Conservation (phyloP, 345 rosid species). For the Melaleuca alternifolia region DNA sequence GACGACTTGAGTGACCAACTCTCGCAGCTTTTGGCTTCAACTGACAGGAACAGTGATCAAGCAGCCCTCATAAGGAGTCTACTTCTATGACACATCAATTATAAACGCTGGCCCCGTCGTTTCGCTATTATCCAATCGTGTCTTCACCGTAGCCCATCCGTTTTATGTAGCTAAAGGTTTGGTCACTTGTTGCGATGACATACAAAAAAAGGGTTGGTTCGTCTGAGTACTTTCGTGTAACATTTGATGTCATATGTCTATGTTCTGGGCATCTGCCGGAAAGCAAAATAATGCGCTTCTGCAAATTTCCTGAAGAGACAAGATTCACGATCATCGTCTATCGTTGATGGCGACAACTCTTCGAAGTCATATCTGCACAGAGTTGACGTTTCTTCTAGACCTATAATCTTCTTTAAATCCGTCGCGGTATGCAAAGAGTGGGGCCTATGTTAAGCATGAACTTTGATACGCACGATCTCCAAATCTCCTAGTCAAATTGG, state of each 20-base stretch:
- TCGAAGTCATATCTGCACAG: background rate
- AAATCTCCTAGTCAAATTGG: background rate
- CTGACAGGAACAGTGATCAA: conserved; percentile 52
- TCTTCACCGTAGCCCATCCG: background rate
- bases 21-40: conserved; percentile 63
- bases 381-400: background rate
- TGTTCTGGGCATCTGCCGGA: background rate
- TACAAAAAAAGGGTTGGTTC: background rate
- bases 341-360: background rate
- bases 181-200: background rate
- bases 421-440: background rate
- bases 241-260: background rate
- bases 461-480: background rate
- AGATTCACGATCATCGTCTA: background rate
- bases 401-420: background rate
- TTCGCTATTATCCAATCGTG: background rate
- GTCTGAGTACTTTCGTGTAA: background rate
- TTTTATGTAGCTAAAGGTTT: background rate
- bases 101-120: background rate
- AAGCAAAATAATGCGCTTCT: background rate
- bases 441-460: background rate
- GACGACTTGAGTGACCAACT: conserved; percentile 73
- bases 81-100: conserved; percentile 22
- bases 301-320: background rate
- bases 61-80: conserved; percentile 87